A percentile compares a stretch with the other conserved stretches of the same genome.
Evolutionary conservation across 345 rosid species (phyloP).

Genomic region (Euphorbia lathyris): DNA sequence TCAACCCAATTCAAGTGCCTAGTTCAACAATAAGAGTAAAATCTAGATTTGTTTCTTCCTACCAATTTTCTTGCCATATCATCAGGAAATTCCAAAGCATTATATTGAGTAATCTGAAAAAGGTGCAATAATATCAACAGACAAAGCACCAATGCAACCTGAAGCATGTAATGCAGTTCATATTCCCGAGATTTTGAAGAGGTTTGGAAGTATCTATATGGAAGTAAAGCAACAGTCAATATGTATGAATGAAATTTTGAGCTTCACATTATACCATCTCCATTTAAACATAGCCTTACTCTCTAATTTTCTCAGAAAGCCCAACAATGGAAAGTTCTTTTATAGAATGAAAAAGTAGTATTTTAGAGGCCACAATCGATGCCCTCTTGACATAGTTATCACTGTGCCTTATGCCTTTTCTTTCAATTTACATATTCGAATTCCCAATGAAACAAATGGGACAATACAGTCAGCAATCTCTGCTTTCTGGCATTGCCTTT

Average conservation of each 20-base stretch:
- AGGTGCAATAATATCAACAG: too few species aligned
- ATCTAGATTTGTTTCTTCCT: too few species aligned
- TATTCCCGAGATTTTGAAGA: slow-evolving; percentile 61
- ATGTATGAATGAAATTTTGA: not conserved
- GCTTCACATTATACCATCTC: slow-evolving; percentile 2
- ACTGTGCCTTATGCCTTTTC: too few species aligned
- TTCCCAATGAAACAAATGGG: too few species aligned
- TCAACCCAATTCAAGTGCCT: too few species aligned
- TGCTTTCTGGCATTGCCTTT: too few species aligned
- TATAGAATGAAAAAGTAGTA: slow-evolving; percentile 90
- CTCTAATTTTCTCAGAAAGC: slow-evolving; percentile 76
- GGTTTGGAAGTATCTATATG: slow-evolving; percentile 65
- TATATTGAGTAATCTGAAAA: too few species aligned
- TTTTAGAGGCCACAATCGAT: slow-evolving; percentile 87
- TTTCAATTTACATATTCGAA: too few species aligned
- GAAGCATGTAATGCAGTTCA: too few species aligned
- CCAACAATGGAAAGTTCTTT: slow-evolving; percentile 87
- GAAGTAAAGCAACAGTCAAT: slow-evolving; percentile 8
- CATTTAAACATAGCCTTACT: slow-evolving; percentile 48
- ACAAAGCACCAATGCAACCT: too few species aligned
- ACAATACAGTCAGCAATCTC: too few species aligned
- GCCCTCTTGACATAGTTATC: slow-evolving; percentile 83
- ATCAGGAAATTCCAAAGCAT: not conserved
- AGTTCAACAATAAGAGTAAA: too few species aligned
- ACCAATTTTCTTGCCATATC: not conserved